These are phyloP conservation scores for Hericium rajendrae DNA, from an alignment of 768 basidiomycete species.

Conservation along the genomic window DNA sequence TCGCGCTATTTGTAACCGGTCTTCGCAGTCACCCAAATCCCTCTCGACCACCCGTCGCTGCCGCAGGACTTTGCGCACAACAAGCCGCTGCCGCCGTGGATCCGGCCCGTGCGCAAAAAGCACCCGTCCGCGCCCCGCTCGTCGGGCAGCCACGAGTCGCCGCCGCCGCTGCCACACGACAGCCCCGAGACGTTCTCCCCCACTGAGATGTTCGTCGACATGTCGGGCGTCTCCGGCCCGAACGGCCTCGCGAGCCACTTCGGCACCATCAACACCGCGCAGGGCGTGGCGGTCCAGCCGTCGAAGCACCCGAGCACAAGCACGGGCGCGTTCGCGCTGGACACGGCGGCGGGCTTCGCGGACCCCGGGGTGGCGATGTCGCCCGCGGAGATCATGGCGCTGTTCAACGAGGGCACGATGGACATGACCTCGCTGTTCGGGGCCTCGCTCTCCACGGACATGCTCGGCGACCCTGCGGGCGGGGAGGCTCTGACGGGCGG, in stretches of 20 bases:
- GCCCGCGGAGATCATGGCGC: slow-evolving; percentile 7
- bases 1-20: neutral
- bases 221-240: neutral
- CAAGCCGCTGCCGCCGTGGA: slow-evolving; percentile 68
- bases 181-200: slow-evolving; percentile 7
- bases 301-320: too few species aligned
- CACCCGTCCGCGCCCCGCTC: slow-evolving; percentile 40
- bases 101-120: slow-evolving; percentile 81
- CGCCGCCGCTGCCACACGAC: slow-evolving; percentile 2
- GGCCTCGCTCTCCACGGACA: neutral
- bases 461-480: neutral
- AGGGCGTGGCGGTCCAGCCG: neutral
- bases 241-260: neutral
- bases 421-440: neutral
- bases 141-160: slow-evolving; percentile 8
- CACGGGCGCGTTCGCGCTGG: too few species aligned
- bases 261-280: neutral
- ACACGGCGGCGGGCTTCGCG: too few species aligned
- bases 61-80: slow-evolving; percentile 40
- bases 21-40: slow-evolving; percentile 62
- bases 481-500: neutral
- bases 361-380: neutral
- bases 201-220: slow-evolving; percentile 3
- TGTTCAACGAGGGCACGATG: slow-evolving; percentile 5
- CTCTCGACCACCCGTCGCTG: slow-evolving; percentile 18